Evolutionary conservation across 2,329 filamentous ascomycete species (phyloP), one percentile per base, ranked within the genome.

Genomic region (Aspergillus amoenus): DNA sequence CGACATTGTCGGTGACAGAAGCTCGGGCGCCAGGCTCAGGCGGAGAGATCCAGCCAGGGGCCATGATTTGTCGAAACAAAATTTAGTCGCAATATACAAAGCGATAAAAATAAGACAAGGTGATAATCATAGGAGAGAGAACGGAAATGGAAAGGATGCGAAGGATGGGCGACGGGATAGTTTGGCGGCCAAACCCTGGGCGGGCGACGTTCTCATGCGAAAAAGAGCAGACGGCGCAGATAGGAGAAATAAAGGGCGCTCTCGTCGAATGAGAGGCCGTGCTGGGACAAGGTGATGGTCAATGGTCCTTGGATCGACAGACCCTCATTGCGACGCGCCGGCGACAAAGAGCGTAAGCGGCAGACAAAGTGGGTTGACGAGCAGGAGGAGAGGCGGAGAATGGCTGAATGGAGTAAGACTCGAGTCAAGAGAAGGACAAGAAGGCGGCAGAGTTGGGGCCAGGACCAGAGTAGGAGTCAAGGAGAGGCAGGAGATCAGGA

Each of bases 11-110:
- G 34, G 27, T 34, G 49, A 40, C 17, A 42, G 59, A 52, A 57
- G 50, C 45, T 24, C 18, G 57, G 30, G 55, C 55, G 56, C 60
- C 62, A 61, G 64, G 58, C 57, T 57, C 57, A 55, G 61, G 62
- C 61, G 61, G 57, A 64, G 63, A 59, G 46, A 52, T 47, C 63
- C 62, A 63, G 57, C 55, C 63, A 42, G 58, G 59, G 63, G 58
- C 55, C 63, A 64, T 64, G 52, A 58, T 53, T 57, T 13, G 52
- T 21, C 24, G 46, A 51, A 43, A 41, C 47, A 24, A 41, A 41
- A 52, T 30, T 34, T 44, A 56, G 43, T 42, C 30, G 24, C 41
- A 52, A 52, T 24, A 47, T 47, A 27, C 12, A 46, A 42, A 34
- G 21, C 15, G 37, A 50, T 45, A 54, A 57, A 44, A 54, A 46